Conservation (phyloP, 345 rosid genomes). For the Anastatica hierochuntica region DNA sequence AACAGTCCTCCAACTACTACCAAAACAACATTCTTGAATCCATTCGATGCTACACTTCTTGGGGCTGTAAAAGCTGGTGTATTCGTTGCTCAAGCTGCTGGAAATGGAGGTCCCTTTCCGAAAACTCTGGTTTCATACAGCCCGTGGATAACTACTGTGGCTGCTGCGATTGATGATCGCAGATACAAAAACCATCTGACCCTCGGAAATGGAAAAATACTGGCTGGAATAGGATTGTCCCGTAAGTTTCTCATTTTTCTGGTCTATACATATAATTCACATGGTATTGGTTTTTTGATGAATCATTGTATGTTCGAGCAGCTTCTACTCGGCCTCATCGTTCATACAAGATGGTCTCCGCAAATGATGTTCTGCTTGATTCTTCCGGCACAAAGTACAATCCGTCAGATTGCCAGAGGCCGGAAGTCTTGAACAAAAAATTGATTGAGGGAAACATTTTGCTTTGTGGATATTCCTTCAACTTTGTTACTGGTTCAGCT, state of each 20-base stretch:
- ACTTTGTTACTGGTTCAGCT: slow-evolving; percentile 87
- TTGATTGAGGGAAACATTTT: slow-evolving; percentile 89
- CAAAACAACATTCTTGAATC: slow-evolving; percentile 79
- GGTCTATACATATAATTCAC: not conserved
- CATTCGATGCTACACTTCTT: slow-evolving; percentile 92
- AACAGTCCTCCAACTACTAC: slow-evolving; percentile 90
- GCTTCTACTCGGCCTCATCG: slow-evolving; percentile 75
- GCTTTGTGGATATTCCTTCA: slow-evolving; percentile 98
- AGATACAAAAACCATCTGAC: slow-evolving; percentile 87
- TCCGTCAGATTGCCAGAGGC: slow-evolving; percentile 94
- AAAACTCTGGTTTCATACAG: slow-evolving; percentile 91
- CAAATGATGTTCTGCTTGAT: slow-evolving; percentile 87
- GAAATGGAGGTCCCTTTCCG: slow-evolving; percentile 96
- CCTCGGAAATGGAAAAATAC: slow-evolving; percentile 76
- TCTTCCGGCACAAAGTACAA: slow-evolving; percentile 58
- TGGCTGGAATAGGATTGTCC: slow-evolving; percentile 81
- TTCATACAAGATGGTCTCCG: slow-evolving; percentile 79
- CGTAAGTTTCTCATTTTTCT: slow-evolving; percentile 61
- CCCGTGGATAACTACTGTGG: slow-evolving; percentile 96
- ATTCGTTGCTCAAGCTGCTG: slow-evolving; percentile 97
- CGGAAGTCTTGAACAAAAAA: slow-evolving; percentile 75
- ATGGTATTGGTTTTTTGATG: not conserved
- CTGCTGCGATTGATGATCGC: slow-evolving; percentile 94
- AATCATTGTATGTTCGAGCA: slow-evolving; percentile 31
- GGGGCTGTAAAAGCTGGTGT: slow-evolving; percentile 97